Evolutionary conservation across 176 grass and related monocot genomes (phyloP).

Genomic region (Ananas comosus): DNA sequence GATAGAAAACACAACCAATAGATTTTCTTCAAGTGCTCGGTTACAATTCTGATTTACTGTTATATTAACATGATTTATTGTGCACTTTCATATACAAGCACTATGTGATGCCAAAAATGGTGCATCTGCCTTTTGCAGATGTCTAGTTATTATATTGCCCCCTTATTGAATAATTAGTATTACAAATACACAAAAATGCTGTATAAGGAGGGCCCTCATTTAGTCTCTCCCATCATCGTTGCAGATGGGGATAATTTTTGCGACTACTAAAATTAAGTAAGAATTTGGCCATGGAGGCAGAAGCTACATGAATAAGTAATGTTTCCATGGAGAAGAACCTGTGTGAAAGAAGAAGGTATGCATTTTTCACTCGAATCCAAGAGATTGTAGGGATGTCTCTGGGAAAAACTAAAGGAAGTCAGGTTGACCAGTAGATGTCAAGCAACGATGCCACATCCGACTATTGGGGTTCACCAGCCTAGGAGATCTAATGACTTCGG

Average conservation of each 20-base stretch:
- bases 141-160: no score
- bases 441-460: constrained; percentile 96
- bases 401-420: constrained; percentile 58
- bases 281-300: background rate
- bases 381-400: background rate
- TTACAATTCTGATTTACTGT: no score
- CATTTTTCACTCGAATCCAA: background rate
- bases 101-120: no score
- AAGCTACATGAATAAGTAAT: background rate
- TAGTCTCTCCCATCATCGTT: background rate
- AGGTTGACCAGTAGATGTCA: constrained; percentile 83
- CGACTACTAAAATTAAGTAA: background rate
- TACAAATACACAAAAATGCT: background rate
- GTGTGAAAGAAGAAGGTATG: background rate
- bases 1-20: no score
- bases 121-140: no score
- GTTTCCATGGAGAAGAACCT: background rate
- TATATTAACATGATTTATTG: background rate
- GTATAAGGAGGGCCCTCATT: background rate
- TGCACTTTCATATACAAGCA: no score
- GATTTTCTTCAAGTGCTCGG: no score
- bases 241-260: background rate
- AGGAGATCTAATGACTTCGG: constrained; percentile 58
- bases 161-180: no score
- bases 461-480: constrained; percentile 70